These are phyloP conservation scores for Euryodendron excelsum DNA, from an alignment of 148 eudicot species.

Conservation along the genomic window DNA sequence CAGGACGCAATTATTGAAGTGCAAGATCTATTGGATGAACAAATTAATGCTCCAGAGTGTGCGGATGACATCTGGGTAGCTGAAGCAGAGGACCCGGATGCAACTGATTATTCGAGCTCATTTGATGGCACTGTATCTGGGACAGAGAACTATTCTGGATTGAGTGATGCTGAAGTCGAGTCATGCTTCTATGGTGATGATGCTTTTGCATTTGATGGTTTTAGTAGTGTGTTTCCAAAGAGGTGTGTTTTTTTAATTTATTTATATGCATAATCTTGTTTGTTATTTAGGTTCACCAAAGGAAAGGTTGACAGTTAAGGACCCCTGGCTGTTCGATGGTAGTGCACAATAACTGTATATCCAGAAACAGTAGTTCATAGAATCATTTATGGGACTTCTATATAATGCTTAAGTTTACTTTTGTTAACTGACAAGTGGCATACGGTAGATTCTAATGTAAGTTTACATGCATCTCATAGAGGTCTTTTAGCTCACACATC, in stretches of 20 bases:
- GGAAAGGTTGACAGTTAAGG: not conserved
- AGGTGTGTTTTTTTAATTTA: conserved; percentile 41
- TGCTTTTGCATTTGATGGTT: conserved; percentile 48
- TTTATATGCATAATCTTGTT: not conserved
- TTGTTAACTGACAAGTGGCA: too few species aligned
- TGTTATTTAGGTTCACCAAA: not conserved
- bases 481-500: not conserved
- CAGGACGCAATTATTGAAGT: conserved; percentile 32
- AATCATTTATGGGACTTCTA: conserved; percentile 1
- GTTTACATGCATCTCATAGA: not conserved
- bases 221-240: conserved; percentile 38
- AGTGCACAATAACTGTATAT: not conserved
- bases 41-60: conserved; percentile 25
- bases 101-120: conserved; percentile 91
- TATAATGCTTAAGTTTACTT: not conserved
- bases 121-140: conserved; percentile 74
- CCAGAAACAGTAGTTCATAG: not conserved
- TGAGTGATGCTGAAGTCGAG: conserved; percentile 87
- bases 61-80: conserved; percentile 25
- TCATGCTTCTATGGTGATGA: conserved; percentile 53
- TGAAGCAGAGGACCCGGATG: conserved; percentile 60
- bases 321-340: not conserved
- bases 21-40: conserved; percentile 43
- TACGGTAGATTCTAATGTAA: not conserved
- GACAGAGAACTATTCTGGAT: conserved; percentile 51